Evolutionary conservation across 805 yeast genomes (phyloP), one percentile per base, ranked within the genome.

Genomic region (Candida sithepensis): DNA sequence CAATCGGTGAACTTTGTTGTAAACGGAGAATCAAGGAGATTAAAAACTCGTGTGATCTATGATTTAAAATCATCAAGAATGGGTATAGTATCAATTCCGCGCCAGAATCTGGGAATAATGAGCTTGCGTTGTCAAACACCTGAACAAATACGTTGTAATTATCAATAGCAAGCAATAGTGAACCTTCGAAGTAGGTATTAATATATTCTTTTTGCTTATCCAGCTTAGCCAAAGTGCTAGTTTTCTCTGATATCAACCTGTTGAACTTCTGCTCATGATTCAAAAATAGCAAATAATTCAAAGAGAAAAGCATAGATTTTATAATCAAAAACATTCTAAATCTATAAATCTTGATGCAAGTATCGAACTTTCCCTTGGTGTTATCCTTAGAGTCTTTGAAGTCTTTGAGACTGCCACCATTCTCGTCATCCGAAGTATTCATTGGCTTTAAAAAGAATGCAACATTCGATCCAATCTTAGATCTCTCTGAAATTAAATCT

Each of bases 41-140:
- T 63, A 79, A 67, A 54, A 79, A 79, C 53, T 79, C 82, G 56
- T 77, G 70, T 4, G 83, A 74, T 52, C 84, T 67, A 53, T 79
- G 82, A 48, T 81, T 81, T 34, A 76, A 66, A 43, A 78, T 72
- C 57, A 79, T 58, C 57, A 79, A 66, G 51, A 69, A 70, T 12
- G 83, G 84, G 21, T 76, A 68, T 13, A 77, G 51, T 7, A 77
- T 60, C 47, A 79, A 66, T 51, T 78, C 81, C 5, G 75, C 68
- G 22, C 74, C 72, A 22, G 72, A 67, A 43, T 63, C 57, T 2
- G 69, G 63, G 48, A 61, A 66, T 6, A 57, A 45, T 13, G 52
- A 44, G 28, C 56, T 55, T 2, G 58, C 51, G 28, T 59, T 61
- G 37, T 67, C 70, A 47, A 60, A 59, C 18, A 65, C 54, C 48